Base-by-base conservation (phyloP, 306 rosid species). In the Vigna hirtella region DNA sequence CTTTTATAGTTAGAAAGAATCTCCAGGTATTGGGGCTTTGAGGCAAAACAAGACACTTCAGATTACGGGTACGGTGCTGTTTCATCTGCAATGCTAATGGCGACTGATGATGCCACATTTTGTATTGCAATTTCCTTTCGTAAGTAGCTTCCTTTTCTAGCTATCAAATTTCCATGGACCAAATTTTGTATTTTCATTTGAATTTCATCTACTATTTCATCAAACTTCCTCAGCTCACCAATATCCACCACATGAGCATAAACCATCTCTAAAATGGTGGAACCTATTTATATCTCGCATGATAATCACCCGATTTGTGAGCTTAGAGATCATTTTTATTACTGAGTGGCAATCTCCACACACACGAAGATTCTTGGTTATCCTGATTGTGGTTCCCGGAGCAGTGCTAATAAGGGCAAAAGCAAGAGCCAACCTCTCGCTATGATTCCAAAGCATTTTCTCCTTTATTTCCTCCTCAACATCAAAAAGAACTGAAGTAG, bases 381-480 rank as follows among this genome's bases (percentile, higher is more conserved):
- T 85, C 84, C 93, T 84, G 83, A 85, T 85, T 66, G 82, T 76
- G 53, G 82, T 82, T 38, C 85, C 81, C 30, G 89, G 84, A 73
- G 76, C 51, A 58, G 90, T 82, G 71, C 81, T 85, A 66, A 82
- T 79, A 66, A 88, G 91, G 56, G 87, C 80, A 73, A 87, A 85
- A 74, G 87, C 89, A 82, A 87, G 90, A 7, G 93, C 90, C 82
- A 88, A 71, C 67, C 89, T 83, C 73, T 88, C 87, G 11, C 93
- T 85, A 55, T 84, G 93, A 82, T 71, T 84, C 90, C 91, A 91
- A 42, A 90, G 91, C 84, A 88, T 87, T 77, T 80, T 87, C 84
- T 90, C 90, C 81, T 88, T 85, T 36, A 75, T 77, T 80, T 87
- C 85, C 79, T 84, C 88, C 49, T 83, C 85, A 47, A 91, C 88